phyloP scores from a whole-genome alignment of 495 filamentous ascomycete genomes.

The Lentithecium fluviatile region DNA sequence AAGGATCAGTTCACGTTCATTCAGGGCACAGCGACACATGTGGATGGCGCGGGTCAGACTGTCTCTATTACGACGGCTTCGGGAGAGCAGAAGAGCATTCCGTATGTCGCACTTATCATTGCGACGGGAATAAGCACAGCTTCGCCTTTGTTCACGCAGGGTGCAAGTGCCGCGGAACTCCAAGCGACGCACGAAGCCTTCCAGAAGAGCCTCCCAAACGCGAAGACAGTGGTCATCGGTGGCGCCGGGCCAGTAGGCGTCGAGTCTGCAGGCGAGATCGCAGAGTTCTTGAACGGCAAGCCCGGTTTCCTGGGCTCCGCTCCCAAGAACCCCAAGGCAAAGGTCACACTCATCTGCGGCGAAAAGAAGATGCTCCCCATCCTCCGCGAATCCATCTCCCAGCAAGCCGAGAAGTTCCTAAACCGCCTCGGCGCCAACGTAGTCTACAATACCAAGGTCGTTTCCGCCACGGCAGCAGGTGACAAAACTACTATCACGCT shows the following conservation, averaged over 20 bases:
- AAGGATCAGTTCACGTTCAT: conserved; percentile 55
- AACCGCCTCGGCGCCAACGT: conserved; percentile 45
- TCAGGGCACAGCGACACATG: conserved; percentile 50
- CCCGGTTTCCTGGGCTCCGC: conserved; percentile 25
- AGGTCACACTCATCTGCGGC: conserved; percentile 49
- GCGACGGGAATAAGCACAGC: conserved; percentile 28
- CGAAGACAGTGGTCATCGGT: conserved; percentile 56
- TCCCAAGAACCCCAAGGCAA: conserved; percentile 39
- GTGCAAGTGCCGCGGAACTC: conserved; percentile 48
- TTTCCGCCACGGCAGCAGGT: conserved; percentile 39
- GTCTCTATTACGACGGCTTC: conserved; percentile 31
- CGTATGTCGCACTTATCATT: conserved; percentile 34
- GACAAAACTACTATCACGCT: conserved; percentile 40
- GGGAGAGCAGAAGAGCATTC: conserved; percentile 15
- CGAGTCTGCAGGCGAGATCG: conserved; percentile 56
- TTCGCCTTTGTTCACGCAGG: conserved; percentile 33
- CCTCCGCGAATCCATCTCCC: conserved; percentile 43
- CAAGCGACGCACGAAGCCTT: conserved; percentile 33
- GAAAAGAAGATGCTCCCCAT: conserved; percentile 49
- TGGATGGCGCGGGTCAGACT: conserved; percentile 45
- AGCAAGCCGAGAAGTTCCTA: conserved; percentile 47
- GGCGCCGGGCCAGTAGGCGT: conserved; percentile 70
- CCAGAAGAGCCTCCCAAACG: conserved; percentile 50
- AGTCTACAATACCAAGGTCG: conserved; percentile 49
- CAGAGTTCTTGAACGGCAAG: conserved; percentile 36